Evolutionary conservation across 2,329 filamentous ascomycete genomes (phyloP).

Genomic region (Cordyceps tenuipes): DNA sequence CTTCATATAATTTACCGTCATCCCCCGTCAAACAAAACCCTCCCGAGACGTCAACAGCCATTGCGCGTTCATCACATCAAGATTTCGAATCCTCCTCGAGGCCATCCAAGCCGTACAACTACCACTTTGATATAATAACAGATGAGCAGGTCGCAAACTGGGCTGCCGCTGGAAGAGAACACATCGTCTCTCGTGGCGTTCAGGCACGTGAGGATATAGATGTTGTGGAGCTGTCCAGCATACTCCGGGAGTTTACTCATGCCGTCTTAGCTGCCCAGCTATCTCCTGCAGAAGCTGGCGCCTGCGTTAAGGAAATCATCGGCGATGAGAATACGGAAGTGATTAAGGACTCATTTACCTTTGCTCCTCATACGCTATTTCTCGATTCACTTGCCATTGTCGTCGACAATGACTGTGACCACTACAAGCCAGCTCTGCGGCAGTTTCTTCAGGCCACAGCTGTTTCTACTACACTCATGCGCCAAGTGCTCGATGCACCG

Average conservation of each 20-base stretch:
- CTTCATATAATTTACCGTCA: neutral
- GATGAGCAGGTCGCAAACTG: constrained; percentile 60
- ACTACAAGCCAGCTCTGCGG: constrained; percentile 45
- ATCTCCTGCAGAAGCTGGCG: constrained; percentile 59
- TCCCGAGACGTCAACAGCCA: neutral
- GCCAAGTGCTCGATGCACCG: constrained; percentile 72
- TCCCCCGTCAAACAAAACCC: neutral
- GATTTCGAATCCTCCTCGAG: neutral
- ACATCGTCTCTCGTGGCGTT: constrained; percentile 56
- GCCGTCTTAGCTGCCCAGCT: constrained; percentile 64
- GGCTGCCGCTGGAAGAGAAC: constrained; percentile 57
- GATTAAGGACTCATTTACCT: constrained; percentile 39
- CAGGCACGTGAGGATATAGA: constrained; percentile 61
- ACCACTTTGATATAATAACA: constrained; percentile 69
- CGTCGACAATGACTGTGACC: constrained; percentile 57
- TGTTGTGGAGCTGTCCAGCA: constrained; percentile 55
- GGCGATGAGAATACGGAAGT: constrained; percentile 44
- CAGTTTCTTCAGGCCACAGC: constrained; percentile 64
- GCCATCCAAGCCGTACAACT: constrained; percentile 34
- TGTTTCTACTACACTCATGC: constrained; percentile 64
- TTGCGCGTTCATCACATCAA: constrained; percentile 15
- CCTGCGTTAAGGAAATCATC: constrained; percentile 65
- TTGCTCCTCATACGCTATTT: constrained; percentile 63
- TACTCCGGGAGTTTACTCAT: constrained; percentile 81
- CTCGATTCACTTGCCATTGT: constrained; percentile 76